Evolutionary conservation across 192 early-diverging fungal genomes (phyloP), one percentile per base, ranked within the genome.

Genomic region (Backusella parvicylindrica): DNA sequence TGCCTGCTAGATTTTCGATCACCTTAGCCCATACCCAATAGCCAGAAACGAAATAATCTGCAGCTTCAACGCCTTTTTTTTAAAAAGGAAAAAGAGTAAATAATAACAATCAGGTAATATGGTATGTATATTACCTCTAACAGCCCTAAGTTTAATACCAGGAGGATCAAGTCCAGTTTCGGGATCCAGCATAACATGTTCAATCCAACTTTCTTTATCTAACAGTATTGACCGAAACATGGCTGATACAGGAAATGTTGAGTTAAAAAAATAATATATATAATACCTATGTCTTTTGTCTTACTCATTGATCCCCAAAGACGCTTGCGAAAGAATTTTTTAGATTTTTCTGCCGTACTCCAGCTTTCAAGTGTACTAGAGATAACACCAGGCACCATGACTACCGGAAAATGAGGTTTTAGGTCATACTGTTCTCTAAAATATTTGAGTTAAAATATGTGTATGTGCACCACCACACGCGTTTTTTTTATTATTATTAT

Each of bases 1-100:
- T 85, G 0, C 89, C 91, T 0, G 93, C 94, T 41, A 97, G 72
- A 77, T 96, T 97, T 72, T 92, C 86, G 49, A 95, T 93, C 30
- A 88, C 81, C 64, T 92, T 91, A 50, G 87, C 95, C 93, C 92
- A 95, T 26, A 97, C 92, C 96, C 95, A 97, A 77, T 93, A 92
- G 8, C 94, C 94, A 18, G 92, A 90, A 23, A 96, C 90, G 64
- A 97, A 89, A 77, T 96, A 97, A 79, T 97, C 95, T 0, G 95
- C 94, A 0, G 95, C 93, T 78, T 95, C 93, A 15, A 97, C 80
- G 0, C 95, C 94, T 79, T 75, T 74, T 7, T 65, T 35, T 18
- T 28, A 66, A 69, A 41, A 69, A 23, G 47, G 6, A 13, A 21
- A 50, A 50, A 21, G 2, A n/a, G 9, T 9, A n/a, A 53, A 21